Evolutionary conservation across 352 stramenopile species (phyloP).

Genomic region (Globisporangium okanoganense): DNA sequence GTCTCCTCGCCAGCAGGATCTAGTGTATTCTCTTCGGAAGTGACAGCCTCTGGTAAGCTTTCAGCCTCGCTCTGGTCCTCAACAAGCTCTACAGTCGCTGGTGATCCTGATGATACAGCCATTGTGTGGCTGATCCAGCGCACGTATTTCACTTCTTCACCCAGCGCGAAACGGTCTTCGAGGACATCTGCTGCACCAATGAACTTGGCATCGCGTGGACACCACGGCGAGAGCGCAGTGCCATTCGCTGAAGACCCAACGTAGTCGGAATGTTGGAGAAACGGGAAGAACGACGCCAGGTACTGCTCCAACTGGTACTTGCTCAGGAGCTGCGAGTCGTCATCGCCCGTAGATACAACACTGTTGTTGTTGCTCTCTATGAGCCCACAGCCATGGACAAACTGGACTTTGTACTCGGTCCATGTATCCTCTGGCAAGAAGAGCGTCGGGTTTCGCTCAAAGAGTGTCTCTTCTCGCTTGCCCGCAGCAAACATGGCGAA

Average conservation of each 20-base stretch:
- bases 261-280: constrained; percentile 16
- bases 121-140: constrained; percentile 39
- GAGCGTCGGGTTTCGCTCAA: constrained; percentile 23
- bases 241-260: constrained; percentile 18
- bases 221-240: constrained; percentile 23
- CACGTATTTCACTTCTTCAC: constrained; percentile 61
- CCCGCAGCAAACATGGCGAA: constrained; percentile 52
- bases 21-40: not conserved
- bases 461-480: constrained; percentile 44
- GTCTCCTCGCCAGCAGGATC: not conserved
- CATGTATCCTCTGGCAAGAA: constrained; percentile 50
- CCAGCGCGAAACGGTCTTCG: constrained; percentile 44
- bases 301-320: constrained; percentile 45
- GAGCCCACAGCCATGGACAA: constrained; percentile 20
- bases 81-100: not conserved
- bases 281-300: constrained; percentile 30
- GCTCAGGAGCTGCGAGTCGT: constrained; percentile 17
- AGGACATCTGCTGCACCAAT: constrained; percentile 35
- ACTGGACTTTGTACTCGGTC: constrained; percentile 52
- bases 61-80: not conserved
- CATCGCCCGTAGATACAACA: not conserved
- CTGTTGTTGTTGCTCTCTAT: not conserved
- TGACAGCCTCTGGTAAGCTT: not conserved
- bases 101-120: not conserved
- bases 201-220: constrained; percentile 38